These are phyloP conservation scores for Spathaspora hagerdaliae DNA, from an alignment of 805 yeast species.

Conservation along the genomic window DNA sequence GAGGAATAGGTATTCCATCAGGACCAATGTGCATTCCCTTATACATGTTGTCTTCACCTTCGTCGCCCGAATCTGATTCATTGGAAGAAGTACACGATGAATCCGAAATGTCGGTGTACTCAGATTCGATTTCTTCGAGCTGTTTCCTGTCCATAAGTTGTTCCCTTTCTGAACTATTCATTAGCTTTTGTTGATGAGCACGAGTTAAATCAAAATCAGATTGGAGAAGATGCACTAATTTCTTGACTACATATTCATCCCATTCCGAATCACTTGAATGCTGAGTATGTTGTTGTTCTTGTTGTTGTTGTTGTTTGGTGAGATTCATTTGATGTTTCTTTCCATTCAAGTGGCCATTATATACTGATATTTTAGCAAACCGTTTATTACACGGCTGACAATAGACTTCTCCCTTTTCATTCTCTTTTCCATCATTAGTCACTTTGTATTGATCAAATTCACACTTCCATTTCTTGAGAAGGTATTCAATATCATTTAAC, in stretches of 20 bases:
- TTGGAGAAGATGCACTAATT: conserved; percentile 33
- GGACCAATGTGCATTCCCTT: conserved; percentile 69
- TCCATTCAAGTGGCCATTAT: conserved; percentile 64
- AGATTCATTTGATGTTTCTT: conserved; percentile 65
- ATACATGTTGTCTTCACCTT: conserved; percentile 30
- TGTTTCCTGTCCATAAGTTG: conserved; percentile 47
- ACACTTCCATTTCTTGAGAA: conserved; percentile 1
- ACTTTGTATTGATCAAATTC: conserved; percentile 2
- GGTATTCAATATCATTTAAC: conserved; percentile 34
- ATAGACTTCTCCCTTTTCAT: conserved; percentile 34
- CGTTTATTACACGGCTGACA: conserved; percentile 63
- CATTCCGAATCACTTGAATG: background rate
- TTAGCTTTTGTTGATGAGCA: conserved; percentile 58
- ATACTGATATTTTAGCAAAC: conserved; percentile 65
- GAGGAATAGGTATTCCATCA: conserved; percentile 90
- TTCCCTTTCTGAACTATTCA: conserved; percentile 70
- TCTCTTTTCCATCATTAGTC: conserved; percentile 8
- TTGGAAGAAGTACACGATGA: background rate
- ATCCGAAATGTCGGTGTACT: conserved; percentile 31
- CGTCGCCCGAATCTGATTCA: conserved; percentile 9
- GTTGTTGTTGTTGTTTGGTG: background rate
- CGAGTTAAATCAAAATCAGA: conserved; percentile 47
- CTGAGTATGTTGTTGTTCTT: background rate
- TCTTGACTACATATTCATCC: conserved; percentile 36
- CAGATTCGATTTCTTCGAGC: conserved; percentile 33